Percentiles rank a stretch among this genome's conserved stretches.
Evolutionary conservation across 805 yeast species (phyloP).

Genomic region (Ogataea nakhonphanomensis): DNA sequence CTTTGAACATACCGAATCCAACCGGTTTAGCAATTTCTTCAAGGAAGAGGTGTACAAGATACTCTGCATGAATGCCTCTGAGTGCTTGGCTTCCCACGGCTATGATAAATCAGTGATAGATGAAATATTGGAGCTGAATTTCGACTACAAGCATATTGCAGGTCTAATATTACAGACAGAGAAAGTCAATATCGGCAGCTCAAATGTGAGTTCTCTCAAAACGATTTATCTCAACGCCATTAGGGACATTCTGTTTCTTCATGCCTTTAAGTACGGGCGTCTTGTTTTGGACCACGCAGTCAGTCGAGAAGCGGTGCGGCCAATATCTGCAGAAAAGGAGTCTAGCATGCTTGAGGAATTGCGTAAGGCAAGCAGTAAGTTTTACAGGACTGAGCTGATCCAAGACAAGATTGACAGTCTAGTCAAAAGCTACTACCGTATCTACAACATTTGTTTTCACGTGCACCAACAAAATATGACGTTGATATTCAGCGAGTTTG

Average conservation of each 20-base stretch:
- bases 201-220: slow-evolving; percentile 15
- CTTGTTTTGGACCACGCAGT: background rate
- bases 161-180: slow-evolving; percentile 21
- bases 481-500: slow-evolving; percentile 11
- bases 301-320: slow-evolving; percentile 1
- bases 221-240: slow-evolving; percentile 18
- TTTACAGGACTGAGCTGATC: slow-evolving; percentile 13
- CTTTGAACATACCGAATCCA: slow-evolving; percentile 13
- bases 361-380: slow-evolving; percentile 12
- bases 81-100: slow-evolving; percentile 2
- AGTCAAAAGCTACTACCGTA: slow-evolving; percentile 14
- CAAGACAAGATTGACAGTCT: slow-evolving; percentile 8
- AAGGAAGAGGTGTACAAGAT: slow-evolving; percentile 19
- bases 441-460: slow-evolving; percentile 18
- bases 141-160: slow-evolving; percentile 15
- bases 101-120: slow-evolving; percentile 1
- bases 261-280: slow-evolving; percentile 7
- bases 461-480: slow-evolving; percentile 11
- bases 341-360: slow-evolving; percentile 5
- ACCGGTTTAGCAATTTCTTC: slow-evolving; percentile 12
- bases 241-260: slow-evolving; percentile 12
- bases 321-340: slow-evolving; percentile 1
- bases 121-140: slow-evolving; percentile 15
- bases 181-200: slow-evolving; percentile 18
- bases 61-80: slow-evolving; percentile 8